Percentiles rank a stretch among this genome's conserved stretches.
phyloP scores from a whole-genome alignment of 202 grass and related monocot genomes.

The Saccharum hybrid region DNA sequence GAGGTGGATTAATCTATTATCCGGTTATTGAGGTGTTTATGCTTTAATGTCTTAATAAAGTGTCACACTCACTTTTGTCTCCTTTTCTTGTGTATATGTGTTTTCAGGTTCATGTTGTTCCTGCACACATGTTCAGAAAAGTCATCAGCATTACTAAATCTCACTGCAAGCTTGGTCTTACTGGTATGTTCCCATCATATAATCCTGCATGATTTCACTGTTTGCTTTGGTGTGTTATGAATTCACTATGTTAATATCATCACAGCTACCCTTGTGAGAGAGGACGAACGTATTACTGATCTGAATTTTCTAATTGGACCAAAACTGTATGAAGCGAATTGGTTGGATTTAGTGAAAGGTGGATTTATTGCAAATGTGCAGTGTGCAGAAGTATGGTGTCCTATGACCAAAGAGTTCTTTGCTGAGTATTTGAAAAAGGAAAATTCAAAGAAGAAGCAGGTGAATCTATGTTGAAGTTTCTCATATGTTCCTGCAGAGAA shows the following conservation, averaged over 20 bases:
- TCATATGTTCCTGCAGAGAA: conserved; percentile 1
- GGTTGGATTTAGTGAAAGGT: conserved; percentile 98
- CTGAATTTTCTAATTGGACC: conserved; percentile 99
- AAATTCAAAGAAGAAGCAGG: conserved; percentile 99
- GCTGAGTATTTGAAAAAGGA: conserved; percentile 98
- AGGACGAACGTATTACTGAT: conserved; percentile 98
- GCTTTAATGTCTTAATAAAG: conserved; percentile 11
- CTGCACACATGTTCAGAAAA: conserved; percentile 99
- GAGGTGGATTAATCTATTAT: conserved; percentile 60
- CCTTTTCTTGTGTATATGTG: conserved; percentile 12
- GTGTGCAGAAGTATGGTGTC: conserved; percentile 99
- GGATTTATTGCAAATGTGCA: conserved; percentile 99
- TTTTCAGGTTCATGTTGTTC: conserved; percentile 94
- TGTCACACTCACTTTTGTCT: neutral
- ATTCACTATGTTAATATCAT: conserved; percentile 35
- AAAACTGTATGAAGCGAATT: conserved; percentile 98
- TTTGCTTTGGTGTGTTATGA: conserved; percentile 40
- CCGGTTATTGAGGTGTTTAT: conserved; percentile 1
- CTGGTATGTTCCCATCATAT: conserved; percentile 59
- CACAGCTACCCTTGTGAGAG: conserved; percentile 98
- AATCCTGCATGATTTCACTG: conserved; percentile 16
- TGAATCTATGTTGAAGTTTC: conserved; percentile 45
- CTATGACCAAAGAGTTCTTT: conserved; percentile 99
- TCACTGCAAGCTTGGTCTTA: conserved; percentile 99
- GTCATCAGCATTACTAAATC: conserved; percentile 99